phyloP scores from a whole-genome alignment of 2,329 filamentous ascomycete species.

The Plectosphaerella sp. region DNA sequence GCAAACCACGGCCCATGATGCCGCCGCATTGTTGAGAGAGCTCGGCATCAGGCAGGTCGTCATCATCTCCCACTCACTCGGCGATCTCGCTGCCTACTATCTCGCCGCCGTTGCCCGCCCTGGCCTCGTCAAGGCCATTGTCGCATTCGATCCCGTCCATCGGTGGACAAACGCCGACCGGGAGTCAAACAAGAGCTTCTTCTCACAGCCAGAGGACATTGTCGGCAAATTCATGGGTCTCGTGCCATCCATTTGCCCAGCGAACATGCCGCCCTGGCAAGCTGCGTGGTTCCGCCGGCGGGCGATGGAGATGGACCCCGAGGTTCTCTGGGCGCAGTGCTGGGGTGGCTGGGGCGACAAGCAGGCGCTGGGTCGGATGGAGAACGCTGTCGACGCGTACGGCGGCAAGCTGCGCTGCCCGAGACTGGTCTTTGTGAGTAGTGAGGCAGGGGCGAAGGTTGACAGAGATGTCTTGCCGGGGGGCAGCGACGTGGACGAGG shows the following conservation, averaged over 20 bases:
- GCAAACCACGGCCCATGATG: slow-evolving; percentile 5
- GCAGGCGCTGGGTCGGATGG: slow-evolving; percentile 2
- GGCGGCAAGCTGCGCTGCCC: slow-evolving; percentile 4
- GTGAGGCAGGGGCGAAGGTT: slow-evolving; percentile 4
- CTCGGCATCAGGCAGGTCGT: slow-evolving; percentile 2
- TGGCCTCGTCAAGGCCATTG: slow-evolving; percentile 1
- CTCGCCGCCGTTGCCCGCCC: not conserved
- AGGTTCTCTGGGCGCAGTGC: slow-evolving; percentile 4
- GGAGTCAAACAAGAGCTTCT: not conserved
- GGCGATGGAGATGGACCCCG: slow-evolving; percentile 4
- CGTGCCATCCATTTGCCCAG: not conserved
- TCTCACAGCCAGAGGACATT: not conserved
- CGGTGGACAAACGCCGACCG: not conserved
- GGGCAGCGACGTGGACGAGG: slow-evolving; percentile 4
- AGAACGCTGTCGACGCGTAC: slow-evolving; percentile 2
- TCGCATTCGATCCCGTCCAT: slow-evolving; percentile 3
- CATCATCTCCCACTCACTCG: slow-evolving; percentile 4
- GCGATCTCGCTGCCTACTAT: slow-evolving; percentile 2
- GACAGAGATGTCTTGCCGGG: slow-evolving; percentile 6
- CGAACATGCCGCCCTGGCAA: slow-evolving; percentile 2
- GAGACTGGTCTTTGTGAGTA: slow-evolving; percentile 2
- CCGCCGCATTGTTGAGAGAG: not conserved
- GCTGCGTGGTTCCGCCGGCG: slow-evolving; percentile 6
- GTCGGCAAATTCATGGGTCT: not conserved
- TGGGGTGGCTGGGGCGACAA: slow-evolving; percentile 6